Conservation (phyloP, 352 stramenopile species). For the Lagenidium giganteum region DNA sequence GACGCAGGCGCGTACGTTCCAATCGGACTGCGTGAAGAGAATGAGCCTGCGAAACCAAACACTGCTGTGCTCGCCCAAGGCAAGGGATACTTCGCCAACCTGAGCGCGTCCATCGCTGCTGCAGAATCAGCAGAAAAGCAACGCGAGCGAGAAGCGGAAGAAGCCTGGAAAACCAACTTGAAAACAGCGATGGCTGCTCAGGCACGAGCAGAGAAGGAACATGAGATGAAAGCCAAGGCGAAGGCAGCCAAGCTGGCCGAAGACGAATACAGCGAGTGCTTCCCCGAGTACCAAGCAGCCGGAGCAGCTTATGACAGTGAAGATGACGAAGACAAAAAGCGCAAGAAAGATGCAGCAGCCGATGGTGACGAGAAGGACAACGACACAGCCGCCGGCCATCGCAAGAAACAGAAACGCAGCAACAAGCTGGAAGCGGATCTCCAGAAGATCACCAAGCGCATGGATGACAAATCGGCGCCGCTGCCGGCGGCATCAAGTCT, state of each 20-base stretch:
- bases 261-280: constrained; percentile 65
- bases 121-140: constrained; percentile 32
- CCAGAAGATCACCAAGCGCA: constrained; percentile 75
- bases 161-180: constrained; percentile 54
- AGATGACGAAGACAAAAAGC: constrained; percentile 52
- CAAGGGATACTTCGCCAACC: constrained; percentile 54
- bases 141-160: constrained; percentile 37
- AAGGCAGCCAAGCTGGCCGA: constrained; percentile 34
- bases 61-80: too few relatives aligned
- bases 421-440: constrained; percentile 67
- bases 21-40: constrained; percentile 37
- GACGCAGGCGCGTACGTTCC: constrained; percentile 70
- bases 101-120: constrained; percentile 64
- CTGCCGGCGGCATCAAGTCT: too few relatives aligned
- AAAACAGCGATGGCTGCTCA: constrained; percentile 50
- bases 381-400: constrained; percentile 25
- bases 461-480: too few relatives aligned
- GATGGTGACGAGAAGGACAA: constrained; percentile 14
- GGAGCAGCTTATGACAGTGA: constrained; percentile 39
- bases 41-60: constrained; percentile 12
- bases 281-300: constrained; percentile 32
- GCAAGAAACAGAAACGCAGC: constrained; percentile 61
- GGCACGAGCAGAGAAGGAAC: constrained; percentile 29
- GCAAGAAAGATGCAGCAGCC: constrained; percentile 15
- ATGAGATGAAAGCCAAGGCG: constrained; percentile 30